Evolutionary conservation across 495 filamentous ascomycete genomes (phyloP).

Genomic region (Penicillium odoratum): DNA sequence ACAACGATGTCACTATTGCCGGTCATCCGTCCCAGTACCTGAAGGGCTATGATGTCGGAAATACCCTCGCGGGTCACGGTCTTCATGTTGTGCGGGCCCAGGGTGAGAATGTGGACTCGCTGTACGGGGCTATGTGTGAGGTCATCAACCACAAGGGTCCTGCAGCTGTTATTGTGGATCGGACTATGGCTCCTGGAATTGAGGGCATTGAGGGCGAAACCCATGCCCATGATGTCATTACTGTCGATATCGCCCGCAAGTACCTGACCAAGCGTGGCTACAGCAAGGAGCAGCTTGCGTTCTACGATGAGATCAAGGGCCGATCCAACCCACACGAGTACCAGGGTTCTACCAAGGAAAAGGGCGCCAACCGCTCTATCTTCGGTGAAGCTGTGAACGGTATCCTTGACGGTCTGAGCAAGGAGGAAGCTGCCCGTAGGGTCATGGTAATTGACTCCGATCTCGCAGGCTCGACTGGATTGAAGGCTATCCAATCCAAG

Average conservation of each 20-base stretch:
- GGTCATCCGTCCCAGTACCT: conserved; percentile 41
- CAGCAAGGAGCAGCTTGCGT: conserved; percentile 33
- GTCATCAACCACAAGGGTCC: conserved; percentile 34
- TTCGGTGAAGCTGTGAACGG: conserved; percentile 42
- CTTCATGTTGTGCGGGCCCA: conserved; percentile 35
- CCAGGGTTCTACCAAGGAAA: conserved; percentile 34
- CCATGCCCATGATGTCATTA: conserved; percentile 40
- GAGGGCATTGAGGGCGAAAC: conserved; percentile 36
- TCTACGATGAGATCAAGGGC: conserved; percentile 43
- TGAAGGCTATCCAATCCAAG: conserved; percentile 34
- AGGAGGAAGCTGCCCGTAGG: conserved; percentile 37
- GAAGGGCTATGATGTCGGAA: conserved; percentile 34
- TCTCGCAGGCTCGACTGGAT: conserved; percentile 41
- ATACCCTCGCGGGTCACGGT: conserved; percentile 36
- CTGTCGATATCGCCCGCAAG: conserved; percentile 40
- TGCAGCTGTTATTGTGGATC: conserved; percentile 36
- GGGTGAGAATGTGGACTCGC: conserved; percentile 37
- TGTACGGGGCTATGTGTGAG: conserved; percentile 35
- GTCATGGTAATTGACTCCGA: conserved; percentile 49
- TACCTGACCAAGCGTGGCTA: conserved; percentile 43
- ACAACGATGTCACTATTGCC: conserved; percentile 45
- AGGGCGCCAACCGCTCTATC: conserved; percentile 37
- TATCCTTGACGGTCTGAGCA: conserved; percentile 38
- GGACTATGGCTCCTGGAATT: conserved; percentile 39
- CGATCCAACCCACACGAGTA: conserved; percentile 39